Percentiles rank a stretch among this genome's conserved stretches.
Evolutionary conservation across 208 protist species (phyloP).

Genomic region (Porcisia deanei): DNA sequence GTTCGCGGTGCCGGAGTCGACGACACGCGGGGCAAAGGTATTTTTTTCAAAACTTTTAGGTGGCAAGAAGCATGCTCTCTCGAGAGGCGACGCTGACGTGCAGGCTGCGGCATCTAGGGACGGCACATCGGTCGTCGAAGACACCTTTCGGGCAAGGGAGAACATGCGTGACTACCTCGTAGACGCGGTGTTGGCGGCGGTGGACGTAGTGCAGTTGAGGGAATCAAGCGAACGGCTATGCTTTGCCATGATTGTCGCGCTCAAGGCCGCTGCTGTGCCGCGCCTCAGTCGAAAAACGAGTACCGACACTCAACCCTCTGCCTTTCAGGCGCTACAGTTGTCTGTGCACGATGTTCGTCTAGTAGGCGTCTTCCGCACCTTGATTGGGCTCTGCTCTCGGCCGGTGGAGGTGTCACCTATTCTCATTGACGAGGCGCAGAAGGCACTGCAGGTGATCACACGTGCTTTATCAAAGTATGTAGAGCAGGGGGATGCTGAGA

Average conservation of each 20-base stretch:
- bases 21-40: constrained; percentile 36
- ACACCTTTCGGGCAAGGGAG: constrained; percentile 21
- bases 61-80: constrained; percentile 12
- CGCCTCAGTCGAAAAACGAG: constrained; percentile 34
- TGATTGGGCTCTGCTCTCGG: constrained; percentile 51
- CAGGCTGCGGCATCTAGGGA: not conserved
- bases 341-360: constrained; percentile 47
- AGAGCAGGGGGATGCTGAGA: constrained; percentile 26
- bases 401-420: constrained; percentile 34
- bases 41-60: constrained; percentile 72
- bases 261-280: constrained; percentile 62
- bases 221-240: constrained; percentile 57
- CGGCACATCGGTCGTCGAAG: not conserved
- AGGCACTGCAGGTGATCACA: constrained; percentile 45
- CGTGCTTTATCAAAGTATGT: constrained; percentile 64
- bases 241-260: constrained; percentile 62
- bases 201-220: constrained; percentile 33
- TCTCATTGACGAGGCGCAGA: constrained; percentile 52
- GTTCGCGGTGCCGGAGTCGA: constrained; percentile 37
- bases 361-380: constrained; percentile 42
- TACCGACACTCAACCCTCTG: constrained; percentile 8
- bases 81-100: not conserved
- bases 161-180: constrained; percentile 62
- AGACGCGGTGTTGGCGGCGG: constrained; percentile 57
- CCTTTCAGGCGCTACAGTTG: constrained; percentile 40